Conservation (phyloP, 2,329 filamentous ascomycete species). For the Botrytis medusae region DNA sequence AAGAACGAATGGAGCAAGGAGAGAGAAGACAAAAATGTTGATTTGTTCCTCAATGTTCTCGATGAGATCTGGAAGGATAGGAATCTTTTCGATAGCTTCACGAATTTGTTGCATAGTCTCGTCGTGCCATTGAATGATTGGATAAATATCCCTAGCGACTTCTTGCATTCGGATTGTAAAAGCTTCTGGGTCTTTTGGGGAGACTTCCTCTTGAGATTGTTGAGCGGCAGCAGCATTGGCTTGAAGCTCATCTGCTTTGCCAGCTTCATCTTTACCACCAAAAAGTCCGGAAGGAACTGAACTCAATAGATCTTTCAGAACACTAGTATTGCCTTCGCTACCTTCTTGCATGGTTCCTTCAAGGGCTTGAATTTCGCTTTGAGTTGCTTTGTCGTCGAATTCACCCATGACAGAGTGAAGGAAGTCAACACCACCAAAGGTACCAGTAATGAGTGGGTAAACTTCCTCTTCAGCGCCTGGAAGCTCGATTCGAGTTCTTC, state of each 20-base stretch:
- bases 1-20: slow-evolving; percentile 83
- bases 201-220: slow-evolving; percentile 71
- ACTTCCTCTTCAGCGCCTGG: slow-evolving; percentile 64
- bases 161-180: slow-evolving; percentile 76
- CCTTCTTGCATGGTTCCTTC: slow-evolving; percentile 75
- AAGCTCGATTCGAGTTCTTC: slow-evolving; percentile 68
- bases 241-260: slow-evolving; percentile 78
- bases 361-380: slow-evolving; percentile 86
- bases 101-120: slow-evolving; percentile 78
- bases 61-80: slow-evolving; percentile 78
- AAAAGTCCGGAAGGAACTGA: slow-evolving; percentile 81
- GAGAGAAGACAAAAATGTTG: slow-evolving; percentile 85
- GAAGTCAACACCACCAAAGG: slow-evolving; percentile 93
- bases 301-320: slow-evolving; percentile 76
- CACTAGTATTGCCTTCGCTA: slow-evolving; percentile 64
- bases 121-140: slow-evolving; percentile 88
- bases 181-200: slow-evolving; percentile 78
- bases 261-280: slow-evolving; percentile 70
- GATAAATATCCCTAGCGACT: slow-evolving; percentile 78
- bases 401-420: slow-evolving; percentile 79
- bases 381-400: slow-evolving; percentile 84
- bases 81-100: slow-evolving; percentile 79
- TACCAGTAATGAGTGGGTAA: slow-evolving; percentile 84
- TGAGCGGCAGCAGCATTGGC: slow-evolving; percentile 71
- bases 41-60: slow-evolving; percentile 86